Base-by-base conservation (phyloP, 495 filamentous ascomycete genomes). In the Daldinia vernicosa region DNA sequence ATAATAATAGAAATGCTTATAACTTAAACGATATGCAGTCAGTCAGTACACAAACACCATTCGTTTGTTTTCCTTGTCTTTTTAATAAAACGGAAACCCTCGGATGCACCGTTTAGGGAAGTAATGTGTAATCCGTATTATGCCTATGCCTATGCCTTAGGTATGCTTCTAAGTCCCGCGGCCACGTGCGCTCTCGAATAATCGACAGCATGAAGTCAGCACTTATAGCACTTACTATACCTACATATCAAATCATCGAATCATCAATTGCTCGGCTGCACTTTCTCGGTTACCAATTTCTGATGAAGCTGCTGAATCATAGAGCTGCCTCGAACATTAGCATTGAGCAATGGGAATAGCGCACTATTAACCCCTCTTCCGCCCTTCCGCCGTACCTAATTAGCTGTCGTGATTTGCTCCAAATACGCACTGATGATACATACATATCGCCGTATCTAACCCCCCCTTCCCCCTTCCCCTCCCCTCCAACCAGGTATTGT, bases 151-250 rank as follows among this genome's bases (percentile, higher is more conserved):
- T n/a, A n/a, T n/a, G n/a, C n/a, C n/a, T n/a, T n/a, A n/a, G n/a
- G n/a, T n/a, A n/a, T 33, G 28, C 32, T 39, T 43, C 8, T 32
- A 24, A 22, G 9, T 60, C 43, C 45, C 28, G 17, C 55, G 60
- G 45, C 69, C 69, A 72, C 64, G 64, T 72, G 64, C 54, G 47
- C 51, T 37, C 17, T 47, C 24, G 53, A 30, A 57, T 60, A 67
- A 53, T 63, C 60, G n/a, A 26, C 32, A 12, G 37, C 52, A 66
- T 66, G 47, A 57, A 63, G 50, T 19, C 37, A 47, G 43, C 43
- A 47, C 43, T 47, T 47, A 22, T n/a, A 57, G 53, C 54, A 57
- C 54, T 57, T 57, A 57, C 32, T 57, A 57, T 51, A 54, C 47
- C 27, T 54, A 39, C 47, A 35, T 54, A 39, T 58, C 32, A 37